Base-by-base conservation (phyloP, 1,284 basidiomycete genomes). In the Ustilago loliicola region DNA sequence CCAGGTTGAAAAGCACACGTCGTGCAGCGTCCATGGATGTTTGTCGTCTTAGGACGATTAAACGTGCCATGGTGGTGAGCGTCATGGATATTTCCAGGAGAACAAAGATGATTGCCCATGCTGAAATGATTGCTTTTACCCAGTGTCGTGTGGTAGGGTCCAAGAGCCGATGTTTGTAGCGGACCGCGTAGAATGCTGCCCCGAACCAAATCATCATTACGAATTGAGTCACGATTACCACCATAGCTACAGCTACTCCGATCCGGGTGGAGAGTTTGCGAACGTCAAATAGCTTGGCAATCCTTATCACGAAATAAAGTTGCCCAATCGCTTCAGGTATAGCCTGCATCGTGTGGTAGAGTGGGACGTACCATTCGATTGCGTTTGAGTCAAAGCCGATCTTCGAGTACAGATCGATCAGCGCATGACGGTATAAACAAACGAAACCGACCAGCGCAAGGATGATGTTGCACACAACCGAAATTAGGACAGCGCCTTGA, bases 271-370 rank as follows among this genome's bases (percentile, higher is more conserved):
- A 17, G 9, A n/a, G 0, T 1, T 38, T 32, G 1, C 61, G 50
- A 0, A 17, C 36, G 6, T 72, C 55, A 47, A 77, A 77, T 3
- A 72, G 47, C 51, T 69, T 77, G 1, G 62, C 69, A n/a, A 72
- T 66, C 1, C 74, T 56, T 3, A 69, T 4, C 3, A 53, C 53
- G 17, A 77, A 77, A 32, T 72, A 77, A 1, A 57, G 17, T 48
- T 77, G 74, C 3, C 74, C 74, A 17, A 77, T 66, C 21, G 74
- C 65, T 5, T 59, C 69, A 0, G 69, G 59, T 0, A 77, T 7
- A 2, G 59, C 66, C 19, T 62, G 61, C 10, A 77, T 27, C 2
- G 38, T 27, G 32, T 77, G 74, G 17, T 50, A 63, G 19, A 45
- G 23, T 10, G 55, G 34, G 0, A 77, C 66, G 34, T 66, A 77